phyloP scores from a whole-genome alignment of 495 filamentous ascomycete species.

The Neurospora tetraspora region DNA sequence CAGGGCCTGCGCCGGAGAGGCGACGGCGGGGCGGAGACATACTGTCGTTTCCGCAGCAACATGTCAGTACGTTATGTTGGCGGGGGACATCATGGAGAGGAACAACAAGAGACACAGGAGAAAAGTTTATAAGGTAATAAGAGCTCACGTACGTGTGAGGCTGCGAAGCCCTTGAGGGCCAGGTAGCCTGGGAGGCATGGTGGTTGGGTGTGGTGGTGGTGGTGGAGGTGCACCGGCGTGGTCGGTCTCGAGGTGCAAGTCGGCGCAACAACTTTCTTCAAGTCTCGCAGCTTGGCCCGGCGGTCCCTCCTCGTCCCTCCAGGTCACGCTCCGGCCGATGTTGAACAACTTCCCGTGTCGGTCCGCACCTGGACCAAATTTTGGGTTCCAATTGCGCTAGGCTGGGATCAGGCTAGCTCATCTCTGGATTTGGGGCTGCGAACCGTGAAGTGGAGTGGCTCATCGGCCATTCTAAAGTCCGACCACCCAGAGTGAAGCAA shows the following conservation, averaged over 20 bases:
- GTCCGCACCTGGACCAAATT: constrained; percentile 14
- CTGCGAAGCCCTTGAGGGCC: constrained; percentile 51
- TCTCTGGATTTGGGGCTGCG: not conserved
- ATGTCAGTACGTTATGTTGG: constrained; percentile 9
- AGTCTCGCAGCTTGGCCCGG: constrained; percentile 7
- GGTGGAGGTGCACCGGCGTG: not conserved
- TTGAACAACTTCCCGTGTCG: constrained; percentile 17
- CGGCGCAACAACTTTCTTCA: not conserved
- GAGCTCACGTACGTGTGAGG: constrained; percentile 43
- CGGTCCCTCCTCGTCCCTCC: constrained; percentile 11
- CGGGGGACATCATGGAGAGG: not conserved
- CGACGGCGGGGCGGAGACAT: constrained; percentile 36
- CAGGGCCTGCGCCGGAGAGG: constrained; percentile 19
- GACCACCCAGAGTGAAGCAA: not conserved
- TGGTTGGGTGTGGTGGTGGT: constrained; percentile 13
- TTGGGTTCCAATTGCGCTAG: constrained; percentile 18
- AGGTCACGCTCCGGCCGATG: constrained; percentile 4
- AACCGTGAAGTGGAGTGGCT: not conserved
- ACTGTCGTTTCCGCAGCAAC: constrained; percentile 18
- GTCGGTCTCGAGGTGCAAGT: not conserved
- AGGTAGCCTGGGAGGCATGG: constrained; percentile 69
- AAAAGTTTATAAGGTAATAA: not conserved
- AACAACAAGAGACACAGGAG: not conserved
- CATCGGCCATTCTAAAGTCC: constrained; percentile 6
- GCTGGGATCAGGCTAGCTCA: not conserved